Evolutionary conservation across 2,329 filamentous ascomycete genomes (phyloP), one percentile per base, ranked within the genome.

Genomic region (Scedosporium dehoogii): DNA sequence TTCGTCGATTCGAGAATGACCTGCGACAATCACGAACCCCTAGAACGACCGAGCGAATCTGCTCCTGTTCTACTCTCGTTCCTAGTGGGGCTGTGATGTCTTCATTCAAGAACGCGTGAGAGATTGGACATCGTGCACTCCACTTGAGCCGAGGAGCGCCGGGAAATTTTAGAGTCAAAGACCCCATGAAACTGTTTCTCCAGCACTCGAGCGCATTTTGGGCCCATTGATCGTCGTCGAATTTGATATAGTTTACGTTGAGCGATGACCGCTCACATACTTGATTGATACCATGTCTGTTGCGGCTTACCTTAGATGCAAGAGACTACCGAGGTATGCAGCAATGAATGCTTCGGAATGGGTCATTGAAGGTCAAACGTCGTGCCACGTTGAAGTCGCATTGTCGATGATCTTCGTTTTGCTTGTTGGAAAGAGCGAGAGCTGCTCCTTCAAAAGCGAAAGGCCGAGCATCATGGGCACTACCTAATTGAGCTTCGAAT

Each of bases 11-110:
- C 58, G 42, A 10, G 42, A 25, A n/a, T 33, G 44, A 51, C 44
- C 59, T 60, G 59, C 59, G 59, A 60, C 59, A 53, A 53, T 29
- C 44, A n/a, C 14, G 59, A 51, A 18, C 33, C 56, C 27, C 56
- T n/a, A 18, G 27, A 38, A 38, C 18, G 42, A 27, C 59, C 59
- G 41, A 46, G 51, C 51, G 44, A 53, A 44, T 51, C n/a, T 33
- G 29, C 59, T 38, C 59, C 59, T 29, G 42, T 33, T 29, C 51
- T 33, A 4, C n/a, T 33, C 27, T 51, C 51, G 23, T 14, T 56
- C 9, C 21, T 16, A 18, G 27, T 23, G 23, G 41, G 16, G 29
- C n/a, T 16, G 10, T 18, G 44, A 41, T 41, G n/a, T 41, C 18
- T 41, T 38, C 33, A 38, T 14, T 38, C 33, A 38, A 38, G 33